phyloP scores from a whole-genome alignment of 345 rosid species.

The Garcia nutans region DNA sequence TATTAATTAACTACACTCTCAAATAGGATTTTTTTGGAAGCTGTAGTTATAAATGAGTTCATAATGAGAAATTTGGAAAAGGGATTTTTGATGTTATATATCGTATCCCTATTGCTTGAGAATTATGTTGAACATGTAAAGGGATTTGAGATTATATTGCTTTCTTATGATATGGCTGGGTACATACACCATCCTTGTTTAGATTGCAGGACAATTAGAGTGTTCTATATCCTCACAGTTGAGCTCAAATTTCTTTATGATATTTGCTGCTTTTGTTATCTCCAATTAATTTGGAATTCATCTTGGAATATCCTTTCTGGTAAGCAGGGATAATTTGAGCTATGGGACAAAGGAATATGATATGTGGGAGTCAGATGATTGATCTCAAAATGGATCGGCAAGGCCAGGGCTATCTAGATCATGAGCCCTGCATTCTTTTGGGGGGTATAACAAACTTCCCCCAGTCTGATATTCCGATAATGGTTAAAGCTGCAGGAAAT shows the following conservation, averaged over 20 bases:
- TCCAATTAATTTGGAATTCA: conserved; percentile 7
- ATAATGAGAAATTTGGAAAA: not conserved
- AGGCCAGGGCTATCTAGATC: conserved; percentile 39
- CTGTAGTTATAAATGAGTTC: not conserved
- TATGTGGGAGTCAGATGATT: conserved; percentile 40
- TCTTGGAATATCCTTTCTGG: conserved; percentile 12
- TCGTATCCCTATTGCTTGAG: not conserved
- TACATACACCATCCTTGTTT: not conserved
- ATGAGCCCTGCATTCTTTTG: conserved; percentile 51
- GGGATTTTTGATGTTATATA: not conserved
- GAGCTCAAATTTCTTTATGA: not conserved
- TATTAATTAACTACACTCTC: not conserved
- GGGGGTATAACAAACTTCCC: conserved; percentile 48
- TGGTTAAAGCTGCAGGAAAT: conserved; percentile 39
- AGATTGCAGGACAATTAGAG: not conserved
- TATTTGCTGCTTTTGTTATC: conserved; percentile 5
- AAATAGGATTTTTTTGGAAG: not conserved
- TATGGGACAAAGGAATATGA: conserved; percentile 59
- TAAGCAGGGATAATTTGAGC: conserved; percentile 32
- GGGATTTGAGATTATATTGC: not conserved
- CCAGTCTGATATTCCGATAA: conserved; percentile 46
- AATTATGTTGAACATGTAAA: not conserved
- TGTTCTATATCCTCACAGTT: not conserved
- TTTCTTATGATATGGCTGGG: not conserved
- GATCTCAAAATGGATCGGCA: conserved; percentile 58